Conservation (phyloP, 345 rosid species). For the Citrus reticulata region DNA sequence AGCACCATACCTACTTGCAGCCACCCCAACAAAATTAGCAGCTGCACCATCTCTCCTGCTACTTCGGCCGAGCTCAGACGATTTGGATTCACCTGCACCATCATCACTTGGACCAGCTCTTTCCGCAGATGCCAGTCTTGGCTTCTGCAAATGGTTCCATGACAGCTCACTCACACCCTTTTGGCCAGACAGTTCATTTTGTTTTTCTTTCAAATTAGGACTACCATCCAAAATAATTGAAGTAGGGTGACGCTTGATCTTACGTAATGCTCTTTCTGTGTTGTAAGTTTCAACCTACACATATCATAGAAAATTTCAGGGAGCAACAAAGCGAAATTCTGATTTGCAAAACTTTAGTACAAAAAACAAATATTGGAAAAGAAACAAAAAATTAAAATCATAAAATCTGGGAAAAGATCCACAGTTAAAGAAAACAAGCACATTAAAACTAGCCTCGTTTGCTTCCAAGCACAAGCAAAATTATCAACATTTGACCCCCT, state of each 20-base stretch:
- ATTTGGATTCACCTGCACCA: constrained; percentile 23
- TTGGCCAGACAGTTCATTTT: constrained; percentile 15
- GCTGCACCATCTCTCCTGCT: constrained; percentile 21
- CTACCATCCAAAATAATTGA: constrained; percentile 27
- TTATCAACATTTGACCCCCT: not conserved
- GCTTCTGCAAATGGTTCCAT: constrained; percentile 24
- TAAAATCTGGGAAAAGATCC: not conserved
- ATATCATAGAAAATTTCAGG: constrained; percentile 4
- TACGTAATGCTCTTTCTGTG: constrained; percentile 58
- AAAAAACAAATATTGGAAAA: not conserved
- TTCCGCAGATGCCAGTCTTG: constrained; percentile 29
- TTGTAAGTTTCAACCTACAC: constrained; percentile 63
- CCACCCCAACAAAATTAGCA: constrained; percentile 28
- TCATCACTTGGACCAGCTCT: constrained; percentile 20
- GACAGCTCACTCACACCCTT: constrained; percentile 22
- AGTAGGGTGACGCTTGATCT: constrained; percentile 70
- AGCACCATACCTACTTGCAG: constrained; percentile 47
- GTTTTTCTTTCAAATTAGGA: constrained; percentile 18
- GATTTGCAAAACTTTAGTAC: not conserved
- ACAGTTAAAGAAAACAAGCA: not conserved
- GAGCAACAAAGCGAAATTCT: not conserved
- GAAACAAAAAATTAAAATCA: not conserved
- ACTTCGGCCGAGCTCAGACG: constrained; percentile 25
- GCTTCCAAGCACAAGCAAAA: not conserved
- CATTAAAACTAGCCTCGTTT: not conserved